Evolutionary conservation across 208 protist species (phyloP), one percentile per base, ranked within the genome.

Genomic region (Leishmania guyanensis): DNA sequence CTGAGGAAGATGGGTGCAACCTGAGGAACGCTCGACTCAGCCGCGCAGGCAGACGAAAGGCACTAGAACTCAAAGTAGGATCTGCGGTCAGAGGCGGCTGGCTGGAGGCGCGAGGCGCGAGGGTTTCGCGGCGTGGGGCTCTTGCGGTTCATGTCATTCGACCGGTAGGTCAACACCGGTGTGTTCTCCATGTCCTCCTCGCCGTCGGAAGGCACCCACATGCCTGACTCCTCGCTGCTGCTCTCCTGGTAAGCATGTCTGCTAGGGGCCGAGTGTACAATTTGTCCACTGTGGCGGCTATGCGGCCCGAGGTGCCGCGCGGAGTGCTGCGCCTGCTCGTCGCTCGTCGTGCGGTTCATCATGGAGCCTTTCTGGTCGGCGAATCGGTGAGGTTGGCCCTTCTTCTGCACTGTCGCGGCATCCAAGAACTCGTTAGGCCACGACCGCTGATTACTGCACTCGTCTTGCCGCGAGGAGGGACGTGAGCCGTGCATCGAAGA

Each of bases 401-500:
- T 90, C 87, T 88, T 90, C 36, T 88, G 84, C 73, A 90, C 60
- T 5, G 84, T 82, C 16, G 86, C 83, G 1, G 79, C 20, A 69
- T 78, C 81, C 20, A 87, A 50, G 66, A 90, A 90, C 64, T 85
- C 79, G 29, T 48, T 70, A 0, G 86, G 86, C 86, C 86, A 90
- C 69, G 78, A 77, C 58, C 64, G 58, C 54, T 74, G 73, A 12
- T 58, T 36, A n/a, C 14, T 50, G 50, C 46, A 26, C 26, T n/a
- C 71, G 20, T 77, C 66, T n/a, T 76, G 71, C 6, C 26, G 62
- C 62, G 82, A 72, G 33, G 74, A 80, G 2, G 56, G 82, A 46
- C 53, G 78, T 14, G 82, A 80, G 77, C 77, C 62, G 17, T 77
- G 76, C 43, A 22, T 17, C n/a, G 75, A 77, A 5, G 70, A 75